Percentiles rank a stretch among this genome's conserved stretches.
Conservation (phyloP, 768 basidiomycete species). For the Cubamyces sp. region DNA sequence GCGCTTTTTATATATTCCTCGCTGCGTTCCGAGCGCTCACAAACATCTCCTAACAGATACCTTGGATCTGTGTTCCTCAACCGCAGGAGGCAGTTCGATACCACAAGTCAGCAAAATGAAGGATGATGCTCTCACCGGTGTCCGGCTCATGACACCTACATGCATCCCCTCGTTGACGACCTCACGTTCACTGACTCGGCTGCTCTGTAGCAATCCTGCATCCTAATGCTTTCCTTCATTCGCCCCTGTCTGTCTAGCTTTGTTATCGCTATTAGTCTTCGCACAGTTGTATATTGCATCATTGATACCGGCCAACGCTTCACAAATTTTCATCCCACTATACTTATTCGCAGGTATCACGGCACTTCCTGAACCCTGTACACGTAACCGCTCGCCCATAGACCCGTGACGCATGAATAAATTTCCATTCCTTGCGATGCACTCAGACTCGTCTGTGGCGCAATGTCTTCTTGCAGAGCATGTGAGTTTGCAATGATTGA, state of each 20-base stretch:
- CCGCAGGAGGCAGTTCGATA: constrained; percentile 44
- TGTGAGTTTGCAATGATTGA: neutral
- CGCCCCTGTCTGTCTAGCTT: too few relatives aligned
- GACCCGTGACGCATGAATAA: too few relatives aligned
- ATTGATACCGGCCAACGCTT: neutral
- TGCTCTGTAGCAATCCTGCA: neutral
- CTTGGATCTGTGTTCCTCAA: constrained; percentile 69
- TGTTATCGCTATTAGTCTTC: too few relatives aligned
- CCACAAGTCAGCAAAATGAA: neutral
- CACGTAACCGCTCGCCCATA: neutral
- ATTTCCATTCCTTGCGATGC: too few relatives aligned
- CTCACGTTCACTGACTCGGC: too few relatives aligned
- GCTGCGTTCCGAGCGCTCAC: neutral
- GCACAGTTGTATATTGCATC: neutral
- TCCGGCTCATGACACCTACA: too few relatives aligned
- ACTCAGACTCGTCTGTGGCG: too few relatives aligned
- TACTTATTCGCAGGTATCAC: too few relatives aligned
- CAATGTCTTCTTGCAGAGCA: too few relatives aligned
- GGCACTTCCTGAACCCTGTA: neutral
- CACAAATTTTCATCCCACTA: too few relatives aligned
- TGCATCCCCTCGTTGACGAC: too few relatives aligned
- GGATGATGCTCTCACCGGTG: neutral
- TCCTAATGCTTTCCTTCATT: too few relatives aligned
- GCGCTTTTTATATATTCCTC: constrained; percentile 11
- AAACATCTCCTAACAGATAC: constrained; percentile 44